A percentile compares a stretch with the other conserved stretches of the same genome.
These are phyloP conservation scores for Marasmius tenuissimus DNA, from an alignment of 1,284 basidiomycete species.

Conservation along the genomic window DNA sequence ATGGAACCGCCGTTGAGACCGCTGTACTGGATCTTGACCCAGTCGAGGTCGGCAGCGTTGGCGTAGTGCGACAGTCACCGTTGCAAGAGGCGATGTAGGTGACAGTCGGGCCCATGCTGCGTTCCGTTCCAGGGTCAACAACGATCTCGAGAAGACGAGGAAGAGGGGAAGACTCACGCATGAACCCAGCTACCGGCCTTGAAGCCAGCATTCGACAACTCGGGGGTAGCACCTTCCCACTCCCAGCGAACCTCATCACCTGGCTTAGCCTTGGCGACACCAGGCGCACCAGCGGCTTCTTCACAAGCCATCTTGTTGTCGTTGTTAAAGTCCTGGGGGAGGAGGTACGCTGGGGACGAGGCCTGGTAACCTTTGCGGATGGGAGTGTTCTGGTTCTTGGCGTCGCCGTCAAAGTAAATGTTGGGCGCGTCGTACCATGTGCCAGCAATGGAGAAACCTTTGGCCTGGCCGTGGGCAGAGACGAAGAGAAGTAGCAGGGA, in stretches of 20 bases:
- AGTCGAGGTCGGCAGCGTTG: conserved; percentile 30
- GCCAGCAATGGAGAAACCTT: conserved; percentile 6
- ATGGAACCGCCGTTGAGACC: conserved; percentile 35
- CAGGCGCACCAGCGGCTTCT: conserved; percentile 4
- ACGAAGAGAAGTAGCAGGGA: background rate
- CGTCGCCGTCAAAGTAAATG: conserved; percentile 11
- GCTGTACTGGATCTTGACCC: conserved; percentile 38
- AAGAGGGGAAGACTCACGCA: conserved; percentile 2
- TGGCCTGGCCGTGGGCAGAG: conserved; percentile 9
- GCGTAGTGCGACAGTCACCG: conserved; percentile 31
- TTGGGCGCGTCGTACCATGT: conserved; percentile 11
- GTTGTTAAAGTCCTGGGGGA: conserved; percentile 8
- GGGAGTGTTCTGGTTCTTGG: conserved; percentile 7
- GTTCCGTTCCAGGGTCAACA: too few species aligned
- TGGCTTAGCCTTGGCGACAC: conserved; percentile 3
- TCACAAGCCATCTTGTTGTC: conserved; percentile 14
- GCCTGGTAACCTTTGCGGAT: conserved; percentile 7
- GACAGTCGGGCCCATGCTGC: conserved; percentile 19
- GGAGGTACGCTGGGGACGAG: conserved; percentile 2
- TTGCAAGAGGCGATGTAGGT: conserved; percentile 40
- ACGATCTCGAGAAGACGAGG: too few species aligned
- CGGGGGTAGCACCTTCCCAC: conserved; percentile 11
- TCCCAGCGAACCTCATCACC: conserved; percentile 1
- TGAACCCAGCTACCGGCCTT: conserved; percentile 10
- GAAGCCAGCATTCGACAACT: conserved; percentile 10